Percentiles rank a stretch among this genome's conserved stretches.
Evolutionary conservation across 2,329 filamentous ascomycete species (phyloP).

Genomic region (Claviceps humidiphila): DNA sequence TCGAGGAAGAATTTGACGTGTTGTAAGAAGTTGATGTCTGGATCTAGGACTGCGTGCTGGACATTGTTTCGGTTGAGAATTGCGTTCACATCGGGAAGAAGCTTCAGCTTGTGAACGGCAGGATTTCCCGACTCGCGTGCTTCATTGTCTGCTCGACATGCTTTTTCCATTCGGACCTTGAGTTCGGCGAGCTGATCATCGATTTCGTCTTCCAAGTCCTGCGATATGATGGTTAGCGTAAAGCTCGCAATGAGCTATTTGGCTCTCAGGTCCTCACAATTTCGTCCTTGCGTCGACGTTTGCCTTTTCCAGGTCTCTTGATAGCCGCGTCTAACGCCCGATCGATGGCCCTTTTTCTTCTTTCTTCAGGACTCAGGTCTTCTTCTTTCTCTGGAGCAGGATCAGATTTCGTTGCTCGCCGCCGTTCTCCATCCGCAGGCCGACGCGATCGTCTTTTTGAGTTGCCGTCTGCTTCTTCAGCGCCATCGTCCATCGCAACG

Average conservation of each 20-base stretch:
- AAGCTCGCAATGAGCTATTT: conserved; percentile 10
- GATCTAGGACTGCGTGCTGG: conserved; percentile 74
- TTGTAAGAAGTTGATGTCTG: conserved; percentile 88
- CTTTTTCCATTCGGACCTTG: conserved; percentile 79
- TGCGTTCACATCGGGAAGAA: conserved; percentile 79
- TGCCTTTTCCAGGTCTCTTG: conserved; percentile 55
- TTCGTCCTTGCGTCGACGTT: conserved; percentile 71
- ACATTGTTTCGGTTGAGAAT: conserved; percentile 83
- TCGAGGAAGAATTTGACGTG: conserved; percentile 96
- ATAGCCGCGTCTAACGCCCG: conserved; percentile 77
- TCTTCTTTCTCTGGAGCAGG: conserved; percentile 61
- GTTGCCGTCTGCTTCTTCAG: conserved; percentile 28
- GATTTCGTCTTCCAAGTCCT: conserved; percentile 83
- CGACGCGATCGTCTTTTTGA: conserved; percentile 35
- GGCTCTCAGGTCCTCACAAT: conserved; percentile 45
- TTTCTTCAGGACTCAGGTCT: conserved; percentile 69
- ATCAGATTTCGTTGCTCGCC: conserved; percentile 26
- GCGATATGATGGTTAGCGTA: not conserved
- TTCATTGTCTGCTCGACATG: conserved; percentile 73
- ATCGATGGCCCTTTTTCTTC: conserved; percentile 71
- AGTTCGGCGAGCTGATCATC: conserved; percentile 83
- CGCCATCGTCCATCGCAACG: conserved; percentile 33
- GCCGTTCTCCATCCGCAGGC: conserved; percentile 32
- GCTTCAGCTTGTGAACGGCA: conserved; percentile 83
- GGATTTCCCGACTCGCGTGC: conserved; percentile 69